Evolutionary conservation across 345 rosid species (phyloP).

Genomic region (Viola odorata): DNA sequence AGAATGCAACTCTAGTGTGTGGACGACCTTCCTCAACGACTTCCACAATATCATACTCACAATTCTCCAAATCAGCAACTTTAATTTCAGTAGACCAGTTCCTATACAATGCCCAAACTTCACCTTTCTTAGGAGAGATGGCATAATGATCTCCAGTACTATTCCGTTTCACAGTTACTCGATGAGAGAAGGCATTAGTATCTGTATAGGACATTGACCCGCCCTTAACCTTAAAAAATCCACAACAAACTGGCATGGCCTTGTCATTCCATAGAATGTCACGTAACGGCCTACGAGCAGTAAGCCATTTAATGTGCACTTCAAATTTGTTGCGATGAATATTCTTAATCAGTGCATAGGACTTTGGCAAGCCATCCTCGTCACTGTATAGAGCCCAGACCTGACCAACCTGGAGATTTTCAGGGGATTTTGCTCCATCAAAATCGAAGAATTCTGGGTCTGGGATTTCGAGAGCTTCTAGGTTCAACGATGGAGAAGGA

Average conservation of each 20-base stretch:
- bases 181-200: slow-evolving; percentile 36
- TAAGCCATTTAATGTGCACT: slow-evolving; percentile 45
- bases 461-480: slow-evolving; percentile 26
- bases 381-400: slow-evolving; percentile 62
- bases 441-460: slow-evolving; percentile 55
- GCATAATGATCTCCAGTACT: slow-evolving; percentile 23
- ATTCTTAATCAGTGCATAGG: slow-evolving; percentile 39
- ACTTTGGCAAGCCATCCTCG: slow-evolving; percentile 66
- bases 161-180: slow-evolving; percentile 31
- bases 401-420: slow-evolving; percentile 49
- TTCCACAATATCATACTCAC: slow-evolving; percentile 60
- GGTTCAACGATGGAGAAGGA: slow-evolving; percentile 5
- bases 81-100: slow-evolving; percentile 41
- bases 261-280: slow-evolving; percentile 17
- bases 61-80: slow-evolving; percentile 39
- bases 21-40: slow-evolving; percentile 33
- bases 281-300: slow-evolving; percentile 22
- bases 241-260: slow-evolving; percentile 41
- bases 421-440: slow-evolving; percentile 40
- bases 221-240: slow-evolving; percentile 34
- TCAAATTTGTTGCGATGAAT: slow-evolving; percentile 24
- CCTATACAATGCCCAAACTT: slow-evolving; percentile 54
- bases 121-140: slow-evolving; percentile 46
- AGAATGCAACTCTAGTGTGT: slow-evolving; percentile 35
- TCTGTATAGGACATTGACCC: slow-evolving; percentile 17